Evolutionary conservation across 1,139 yeast species (phyloP).

Genomic region (Magnusiomyces paraingens): DNA sequence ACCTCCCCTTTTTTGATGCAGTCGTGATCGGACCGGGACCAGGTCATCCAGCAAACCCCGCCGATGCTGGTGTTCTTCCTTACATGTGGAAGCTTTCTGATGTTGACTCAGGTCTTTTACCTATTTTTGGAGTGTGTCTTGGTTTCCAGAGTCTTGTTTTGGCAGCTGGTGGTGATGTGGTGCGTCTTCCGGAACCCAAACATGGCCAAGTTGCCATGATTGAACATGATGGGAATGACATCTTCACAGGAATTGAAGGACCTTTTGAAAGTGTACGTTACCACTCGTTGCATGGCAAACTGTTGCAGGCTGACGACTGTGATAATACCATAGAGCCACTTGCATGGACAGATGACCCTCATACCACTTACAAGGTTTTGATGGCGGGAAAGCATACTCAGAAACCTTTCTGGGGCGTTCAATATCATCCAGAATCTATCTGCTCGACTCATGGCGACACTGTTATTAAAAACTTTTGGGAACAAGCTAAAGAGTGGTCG

Average conservation of each 20-base stretch:
- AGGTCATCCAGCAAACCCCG: slow-evolving; percentile 63
- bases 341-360: slow-evolving; percentile 22
- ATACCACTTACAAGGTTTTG: slow-evolving; percentile 36
- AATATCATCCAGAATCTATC: slow-evolving; percentile 94
- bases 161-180: slow-evolving; percentile 54
- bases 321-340: slow-evolving; percentile 21
- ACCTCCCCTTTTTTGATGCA: slow-evolving; percentile 54
- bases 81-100: slow-evolving; percentile 37
- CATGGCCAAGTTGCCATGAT: slow-evolving; percentile 81
- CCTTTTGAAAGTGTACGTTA: slow-evolving; percentile 70
- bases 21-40: slow-evolving; percentile 96
- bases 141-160: slow-evolving; percentile 84
- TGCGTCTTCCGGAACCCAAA: slow-evolving; percentile 50
- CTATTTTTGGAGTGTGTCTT: slow-evolving; percentile 84
- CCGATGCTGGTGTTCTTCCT: slow-evolving; percentile 74
- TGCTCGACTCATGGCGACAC: slow-evolving; percentile 65
- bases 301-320: slow-evolving; percentile 15
- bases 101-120: slow-evolving; percentile 38
- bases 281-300: slow-evolving; percentile 67
- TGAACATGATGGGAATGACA: slow-evolving; percentile 29
- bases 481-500: slow-evolving; percentile 38
- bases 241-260: slow-evolving; percentile 37
- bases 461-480: slow-evolving; percentile 58
- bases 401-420: slow-evolving; percentile 85
- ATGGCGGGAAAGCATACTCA: slow-evolving; percentile 70